A percentile compares a stretch with the other conserved stretches of the same genome.
Conservation (phyloP, 1,284 basidiomycete genomes). For the Marasmius fiardii region DNA sequence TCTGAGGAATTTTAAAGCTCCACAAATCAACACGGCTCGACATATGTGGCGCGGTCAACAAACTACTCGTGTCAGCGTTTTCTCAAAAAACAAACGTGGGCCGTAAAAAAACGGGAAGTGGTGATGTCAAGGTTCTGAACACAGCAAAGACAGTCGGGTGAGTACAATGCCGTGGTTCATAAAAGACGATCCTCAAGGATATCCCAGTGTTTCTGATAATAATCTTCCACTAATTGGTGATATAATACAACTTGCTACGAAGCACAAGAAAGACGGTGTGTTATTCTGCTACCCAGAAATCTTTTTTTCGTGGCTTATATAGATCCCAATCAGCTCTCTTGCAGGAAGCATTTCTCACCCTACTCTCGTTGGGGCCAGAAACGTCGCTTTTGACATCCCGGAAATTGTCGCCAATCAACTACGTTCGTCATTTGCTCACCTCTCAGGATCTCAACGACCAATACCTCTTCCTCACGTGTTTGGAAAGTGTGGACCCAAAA, state of each 20-base stretch:
- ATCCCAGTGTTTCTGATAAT: slow-evolving; percentile 23
- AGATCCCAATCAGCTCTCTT: slow-evolving; percentile 31
- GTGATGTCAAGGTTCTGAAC: slow-evolving; percentile 21
- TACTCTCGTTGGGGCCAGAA: slow-evolving; percentile 27
- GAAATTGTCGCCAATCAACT: slow-evolving; percentile 34
- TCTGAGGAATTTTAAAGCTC: neutral
- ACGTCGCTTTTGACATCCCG: slow-evolving; percentile 24
- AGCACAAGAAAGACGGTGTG: slow-evolving; percentile 31
- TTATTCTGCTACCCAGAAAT: neutral
- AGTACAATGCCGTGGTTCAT: slow-evolving; percentile 6
- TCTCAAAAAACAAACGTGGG: slow-evolving; percentile 8
- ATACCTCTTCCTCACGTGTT: slow-evolving; percentile 61
- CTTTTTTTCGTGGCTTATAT: slow-evolving; percentile 4
- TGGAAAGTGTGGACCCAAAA: slow-evolving; percentile 51
- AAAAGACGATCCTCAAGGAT: slow-evolving; percentile 15
- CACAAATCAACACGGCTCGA: slow-evolving; percentile 3
- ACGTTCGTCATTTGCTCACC: slow-evolving; percentile 53
- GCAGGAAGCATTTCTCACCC: slow-evolving; percentile 47
- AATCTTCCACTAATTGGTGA: slow-evolving; percentile 35
- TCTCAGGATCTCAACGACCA: slow-evolving; percentile 57
- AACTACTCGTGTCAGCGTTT: slow-evolving; percentile 17
- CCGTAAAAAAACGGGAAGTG: slow-evolving; percentile 12
- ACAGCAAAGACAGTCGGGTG: slow-evolving; percentile 22
- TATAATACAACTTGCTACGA: slow-evolving; percentile 33
- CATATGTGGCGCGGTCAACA: slow-evolving; percentile 14